Percentiles rank a stretch among this genome's conserved stretches.
Evolutionary conservation across 2,329 filamentous ascomycete genomes (phyloP).

Genomic region (Fusarium sp.): DNA sequence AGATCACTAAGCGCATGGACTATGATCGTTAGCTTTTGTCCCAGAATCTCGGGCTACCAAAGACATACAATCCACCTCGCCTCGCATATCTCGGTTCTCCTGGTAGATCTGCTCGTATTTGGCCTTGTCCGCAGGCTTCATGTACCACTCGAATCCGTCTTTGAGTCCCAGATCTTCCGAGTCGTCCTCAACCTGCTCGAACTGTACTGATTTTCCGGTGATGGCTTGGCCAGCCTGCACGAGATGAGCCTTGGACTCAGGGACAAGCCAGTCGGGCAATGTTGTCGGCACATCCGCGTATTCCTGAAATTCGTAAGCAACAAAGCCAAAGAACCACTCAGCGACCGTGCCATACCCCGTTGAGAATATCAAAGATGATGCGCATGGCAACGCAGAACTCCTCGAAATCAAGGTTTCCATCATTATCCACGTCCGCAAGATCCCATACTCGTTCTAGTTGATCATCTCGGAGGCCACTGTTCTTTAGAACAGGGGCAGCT

Average conservation of each 20-base stretch:
- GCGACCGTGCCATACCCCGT: slow-evolving; percentile 71
- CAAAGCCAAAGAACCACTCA: slow-evolving; percentile 2
- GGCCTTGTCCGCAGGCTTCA: slow-evolving; percentile 87
- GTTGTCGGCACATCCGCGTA: slow-evolving; percentile 86
- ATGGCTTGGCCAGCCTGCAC: slow-evolving; percentile 86
- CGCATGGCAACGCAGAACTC: slow-evolving; percentile 99
- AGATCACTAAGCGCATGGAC: slow-evolving; percentile 84
- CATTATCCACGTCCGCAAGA: slow-evolving; percentile 94
- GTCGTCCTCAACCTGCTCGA: slow-evolving; percentile 87
- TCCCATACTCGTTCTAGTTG: slow-evolving; percentile 99
- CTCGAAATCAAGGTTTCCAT: slow-evolving; percentile 98
- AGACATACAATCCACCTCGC: slow-evolving; percentile 79
- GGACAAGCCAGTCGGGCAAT: slow-evolving; percentile 95
- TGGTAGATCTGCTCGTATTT: slow-evolving; percentile 99
- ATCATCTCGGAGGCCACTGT: slow-evolving; percentile 70
- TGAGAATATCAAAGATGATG: slow-evolving; percentile 95
- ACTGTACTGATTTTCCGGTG: slow-evolving; percentile 80
- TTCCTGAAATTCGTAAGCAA: slow-evolving; percentile 66
- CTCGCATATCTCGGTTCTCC: slow-evolving; percentile 87
- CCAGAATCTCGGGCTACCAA: neutral
- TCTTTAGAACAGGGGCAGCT: slow-evolving; percentile 71
- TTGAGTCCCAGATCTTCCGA: slow-evolving; percentile 86
- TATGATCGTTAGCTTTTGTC: slow-evolving; percentile 46
- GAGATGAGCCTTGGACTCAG: slow-evolving; percentile 91
- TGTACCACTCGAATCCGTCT: slow-evolving; percentile 99